Conservation (phyloP, 192 early-diverging fungal genomes). For the Radiomyces spectabilis region DNA sequence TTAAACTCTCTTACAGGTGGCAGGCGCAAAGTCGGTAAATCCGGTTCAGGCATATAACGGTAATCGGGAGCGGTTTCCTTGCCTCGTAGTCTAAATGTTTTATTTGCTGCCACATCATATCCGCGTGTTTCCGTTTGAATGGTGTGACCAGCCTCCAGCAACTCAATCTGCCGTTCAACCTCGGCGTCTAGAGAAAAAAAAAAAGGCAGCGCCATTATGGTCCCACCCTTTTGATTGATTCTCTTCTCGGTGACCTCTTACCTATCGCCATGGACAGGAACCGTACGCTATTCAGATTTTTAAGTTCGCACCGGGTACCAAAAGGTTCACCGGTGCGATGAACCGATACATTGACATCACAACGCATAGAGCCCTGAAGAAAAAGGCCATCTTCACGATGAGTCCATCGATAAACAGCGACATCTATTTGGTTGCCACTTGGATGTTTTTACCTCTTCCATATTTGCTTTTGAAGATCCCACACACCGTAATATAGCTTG, state of each 20-base stretch:
- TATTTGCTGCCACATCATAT: conserved; percentile 52
- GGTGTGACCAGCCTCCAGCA: conserved; percentile 41
- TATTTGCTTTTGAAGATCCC: conserved; percentile 67
- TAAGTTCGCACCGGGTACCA: conserved; percentile 68
- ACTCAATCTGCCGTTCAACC: conserved; percentile 61
- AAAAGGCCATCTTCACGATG: too few relatives aligned
- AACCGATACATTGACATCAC: conserved; percentile 92
- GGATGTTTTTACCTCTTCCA: conserved; percentile 63
- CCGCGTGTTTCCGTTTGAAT: conserved; percentile 77
- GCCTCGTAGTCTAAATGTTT: conserved; percentile 61
- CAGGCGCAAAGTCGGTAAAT: conserved; percentile 51
- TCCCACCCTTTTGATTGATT: too few relatives aligned
- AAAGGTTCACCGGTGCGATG: conserved; percentile 41
- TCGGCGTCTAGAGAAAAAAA: conserved; percentile 57
- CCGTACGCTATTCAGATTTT: conserved; percentile 74
- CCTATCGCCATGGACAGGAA: conserved; percentile 61
- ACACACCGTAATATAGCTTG: conserved; percentile 64
- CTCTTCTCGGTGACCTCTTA: too few relatives aligned
- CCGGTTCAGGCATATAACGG: conserved; percentile 83
- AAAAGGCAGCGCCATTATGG: too few relatives aligned
- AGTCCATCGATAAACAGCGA: too few relatives aligned
- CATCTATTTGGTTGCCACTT: background rate
- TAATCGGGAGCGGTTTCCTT: conserved; percentile 90
- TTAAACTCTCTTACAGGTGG: conserved; percentile 26
- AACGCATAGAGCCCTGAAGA: conserved; percentile 73